phyloP scores from a whole-genome alignment of 805 yeast genomes.

The Blastobotrys chiropterorum region DNA sequence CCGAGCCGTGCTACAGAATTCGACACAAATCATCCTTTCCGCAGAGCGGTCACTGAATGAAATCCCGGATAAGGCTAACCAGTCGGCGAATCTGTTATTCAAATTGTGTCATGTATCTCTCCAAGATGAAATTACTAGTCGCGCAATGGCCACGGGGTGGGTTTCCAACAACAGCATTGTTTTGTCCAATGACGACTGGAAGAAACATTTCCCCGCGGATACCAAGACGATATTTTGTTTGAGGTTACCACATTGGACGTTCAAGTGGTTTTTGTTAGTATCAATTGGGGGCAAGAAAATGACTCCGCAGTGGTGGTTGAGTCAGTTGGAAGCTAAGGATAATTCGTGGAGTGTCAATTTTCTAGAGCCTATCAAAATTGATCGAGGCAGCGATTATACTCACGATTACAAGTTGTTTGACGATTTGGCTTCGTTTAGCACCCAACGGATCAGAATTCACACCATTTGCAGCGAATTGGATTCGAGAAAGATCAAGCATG shows the following conservation, averaged over 20 bases:
- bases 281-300: conserved; percentile 28
- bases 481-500: conserved; percentile 14
- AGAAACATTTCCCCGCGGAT: conserved; percentile 24
- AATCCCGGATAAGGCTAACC: conserved; percentile 13
- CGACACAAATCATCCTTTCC: conserved; percentile 36
- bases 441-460: conserved; percentile 26
- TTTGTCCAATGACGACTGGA: conserved; percentile 43
- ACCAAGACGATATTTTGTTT: conserved; percentile 25
- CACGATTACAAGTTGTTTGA: conserved; percentile 28
- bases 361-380: conserved; percentile 17
- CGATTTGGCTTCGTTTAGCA: conserved; percentile 21
- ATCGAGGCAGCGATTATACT: conserved; percentile 14
- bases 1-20: conserved; percentile 30
- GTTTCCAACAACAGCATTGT: conserved; percentile 49
- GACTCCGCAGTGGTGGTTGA: conserved; percentile 33
- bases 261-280: conserved; percentile 36
- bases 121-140: conserved; percentile 45
- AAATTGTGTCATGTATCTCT: conserved; percentile 45
- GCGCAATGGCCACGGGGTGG: conserved; percentile 67
- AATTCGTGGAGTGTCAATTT: conserved; percentile 23
- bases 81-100: conserved; percentile 32
- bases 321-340: conserved; percentile 27
- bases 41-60: conserved; percentile 30
- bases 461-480: conserved; percentile 28
- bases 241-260: conserved; percentile 33